Conservation (phyloP, 2,329 filamentous ascomycete species). For the Cryphonectria radicalis region DNA sequence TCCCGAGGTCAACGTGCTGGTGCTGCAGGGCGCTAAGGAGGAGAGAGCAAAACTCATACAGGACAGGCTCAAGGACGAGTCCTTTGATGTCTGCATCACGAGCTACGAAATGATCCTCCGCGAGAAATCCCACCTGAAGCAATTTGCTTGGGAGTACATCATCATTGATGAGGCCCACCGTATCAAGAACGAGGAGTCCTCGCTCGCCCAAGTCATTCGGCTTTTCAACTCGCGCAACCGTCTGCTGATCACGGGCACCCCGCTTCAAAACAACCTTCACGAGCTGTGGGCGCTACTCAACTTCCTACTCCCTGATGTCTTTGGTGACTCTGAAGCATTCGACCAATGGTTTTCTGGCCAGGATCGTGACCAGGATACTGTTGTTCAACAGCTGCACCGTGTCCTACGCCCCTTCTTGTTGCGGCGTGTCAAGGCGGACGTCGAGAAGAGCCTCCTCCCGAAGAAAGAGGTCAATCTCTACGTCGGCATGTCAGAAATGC, state of each 20-base stretch:
- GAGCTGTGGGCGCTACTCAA: slow-evolving; percentile 98
- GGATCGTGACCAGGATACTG: slow-evolving; percentile 87
- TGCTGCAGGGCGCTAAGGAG: slow-evolving; percentile 94
- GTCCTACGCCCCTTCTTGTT: slow-evolving; percentile 92
- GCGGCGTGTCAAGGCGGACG: slow-evolving; percentile 94
- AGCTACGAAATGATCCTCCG: slow-evolving; percentile 99
- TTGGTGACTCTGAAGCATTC: slow-evolving; percentile 94
- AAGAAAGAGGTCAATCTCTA: slow-evolving; percentile 99
- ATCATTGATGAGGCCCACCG: slow-evolving; percentile 98
- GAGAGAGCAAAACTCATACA: slow-evolving; percentile 88
- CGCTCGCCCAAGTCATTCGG: slow-evolving; percentile 92
- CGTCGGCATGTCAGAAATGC: slow-evolving; percentile 98
- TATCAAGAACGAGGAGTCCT: slow-evolving; percentile 99
- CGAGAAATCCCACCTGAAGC: slow-evolving; percentile 92
- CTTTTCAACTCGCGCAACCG: slow-evolving; percentile 95
- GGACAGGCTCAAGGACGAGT: slow-evolving; percentile 87
- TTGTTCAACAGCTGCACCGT: slow-evolving; percentile 93
- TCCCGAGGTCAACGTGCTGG: slow-evolving; percentile 90
- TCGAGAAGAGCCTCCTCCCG: slow-evolving; percentile 94
- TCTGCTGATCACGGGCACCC: slow-evolving; percentile 93
- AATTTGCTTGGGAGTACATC: slow-evolving; percentile 99
- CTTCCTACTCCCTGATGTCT: slow-evolving; percentile 96
- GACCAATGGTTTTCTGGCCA: slow-evolving; percentile 98
- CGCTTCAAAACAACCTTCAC: slow-evolving; percentile 96
- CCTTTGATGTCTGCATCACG: slow-evolving; percentile 97